These are phyloP conservation scores for Polytrichum commune DNA, from an alignment of 225 moss, liverwort and hornwort genomes.

Conservation along the genomic window DNA sequence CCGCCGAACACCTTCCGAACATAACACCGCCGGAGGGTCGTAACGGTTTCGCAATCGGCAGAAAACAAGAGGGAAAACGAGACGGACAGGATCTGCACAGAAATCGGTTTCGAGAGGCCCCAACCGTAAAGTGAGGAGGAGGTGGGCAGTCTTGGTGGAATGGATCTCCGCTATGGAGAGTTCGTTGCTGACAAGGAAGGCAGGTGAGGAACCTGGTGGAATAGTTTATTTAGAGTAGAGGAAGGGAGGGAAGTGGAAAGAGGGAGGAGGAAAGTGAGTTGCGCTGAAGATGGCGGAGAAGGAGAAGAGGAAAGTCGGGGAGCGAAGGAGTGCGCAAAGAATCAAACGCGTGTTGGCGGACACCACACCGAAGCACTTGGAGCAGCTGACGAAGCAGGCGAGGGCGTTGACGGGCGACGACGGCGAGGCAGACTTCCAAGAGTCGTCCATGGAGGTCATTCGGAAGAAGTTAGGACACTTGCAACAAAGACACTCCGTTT, in stretches of 20 bases:
- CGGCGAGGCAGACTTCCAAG: slow-evolving; percentile 38
- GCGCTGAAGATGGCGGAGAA: slow-evolving; percentile 48
- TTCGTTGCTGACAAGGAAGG: too few species aligned
- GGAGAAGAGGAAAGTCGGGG: slow-evolving; percentile 70
- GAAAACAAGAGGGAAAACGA: too few species aligned
- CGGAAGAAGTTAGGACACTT: slow-evolving; percentile 53
- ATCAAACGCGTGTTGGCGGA: slow-evolving; percentile 80
- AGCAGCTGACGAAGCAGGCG: slow-evolving; percentile 88
- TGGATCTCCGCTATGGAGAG: too few species aligned
- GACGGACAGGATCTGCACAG: too few species aligned
- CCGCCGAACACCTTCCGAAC: too few species aligned
- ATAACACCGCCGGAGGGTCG: too few species aligned
- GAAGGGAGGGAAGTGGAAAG: too few species aligned
- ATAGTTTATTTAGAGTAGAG: neutral
- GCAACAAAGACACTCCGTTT: slow-evolving; percentile 49
- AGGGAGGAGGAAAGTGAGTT: too few species aligned
- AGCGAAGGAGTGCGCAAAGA: slow-evolving; percentile 69
- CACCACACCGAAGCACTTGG: slow-evolving; percentile 76
- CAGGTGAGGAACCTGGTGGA: neutral
- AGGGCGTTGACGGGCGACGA: slow-evolving; percentile 74
- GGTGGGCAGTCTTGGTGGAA: too few species aligned
- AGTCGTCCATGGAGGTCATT: slow-evolving; percentile 45
- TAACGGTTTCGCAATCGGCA: too few species aligned
- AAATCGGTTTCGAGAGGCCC: too few species aligned
- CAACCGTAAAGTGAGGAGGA: too few species aligned